phyloP scores from a whole-genome alignment of 805 yeast genomes.

The Pachysolen tannophilus region DNA sequence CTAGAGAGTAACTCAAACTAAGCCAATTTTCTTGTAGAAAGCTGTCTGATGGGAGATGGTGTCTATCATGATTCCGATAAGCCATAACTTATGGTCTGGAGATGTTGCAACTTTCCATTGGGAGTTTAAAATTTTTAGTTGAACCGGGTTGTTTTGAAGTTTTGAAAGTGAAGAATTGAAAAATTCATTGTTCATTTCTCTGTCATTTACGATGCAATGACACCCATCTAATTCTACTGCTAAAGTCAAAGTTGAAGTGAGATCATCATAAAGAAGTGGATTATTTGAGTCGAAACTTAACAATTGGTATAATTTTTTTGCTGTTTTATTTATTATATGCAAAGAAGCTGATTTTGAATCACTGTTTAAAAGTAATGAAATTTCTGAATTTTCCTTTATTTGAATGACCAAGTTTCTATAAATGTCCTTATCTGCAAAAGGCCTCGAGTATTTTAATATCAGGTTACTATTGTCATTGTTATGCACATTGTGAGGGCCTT shows the following conservation, averaged over 20 bases:
- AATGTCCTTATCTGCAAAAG: conserved; percentile 29
- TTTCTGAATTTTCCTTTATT: conserved; percentile 22
- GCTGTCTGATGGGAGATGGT: conserved; percentile 1
- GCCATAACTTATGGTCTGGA: neutral
- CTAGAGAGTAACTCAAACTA: too few species aligned
- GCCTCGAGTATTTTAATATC: conserved; percentile 33
- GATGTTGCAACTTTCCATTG: conserved; percentile 29
- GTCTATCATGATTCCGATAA: conserved; percentile 1
- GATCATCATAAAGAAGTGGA: conserved; percentile 16
- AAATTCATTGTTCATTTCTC: conserved; percentile 13
- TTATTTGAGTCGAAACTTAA: conserved; percentile 15
- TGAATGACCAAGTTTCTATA: conserved; percentile 35
- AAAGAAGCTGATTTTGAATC: conserved; percentile 20
- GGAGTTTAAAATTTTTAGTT: conserved; percentile 31
- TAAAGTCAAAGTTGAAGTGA: conserved; percentile 14
- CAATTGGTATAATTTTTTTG: conserved; percentile 15
- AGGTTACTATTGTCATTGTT: conserved; percentile 9
- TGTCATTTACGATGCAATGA: conserved; percentile 17
- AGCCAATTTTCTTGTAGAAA: conserved; percentile 1
- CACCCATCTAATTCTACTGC: conserved; percentile 15
- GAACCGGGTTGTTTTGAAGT: conserved; percentile 29
- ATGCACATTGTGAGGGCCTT: conserved; percentile 10
- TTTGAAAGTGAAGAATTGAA: neutral
- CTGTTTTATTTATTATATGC: conserved; percentile 16
- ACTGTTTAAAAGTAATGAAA: conserved; percentile 22